Percentiles rank a stretch among this genome's conserved stretches.
Conservation (phyloP, 495 filamentous ascomycete species). For the Penicillium ochrochloron region DNA sequence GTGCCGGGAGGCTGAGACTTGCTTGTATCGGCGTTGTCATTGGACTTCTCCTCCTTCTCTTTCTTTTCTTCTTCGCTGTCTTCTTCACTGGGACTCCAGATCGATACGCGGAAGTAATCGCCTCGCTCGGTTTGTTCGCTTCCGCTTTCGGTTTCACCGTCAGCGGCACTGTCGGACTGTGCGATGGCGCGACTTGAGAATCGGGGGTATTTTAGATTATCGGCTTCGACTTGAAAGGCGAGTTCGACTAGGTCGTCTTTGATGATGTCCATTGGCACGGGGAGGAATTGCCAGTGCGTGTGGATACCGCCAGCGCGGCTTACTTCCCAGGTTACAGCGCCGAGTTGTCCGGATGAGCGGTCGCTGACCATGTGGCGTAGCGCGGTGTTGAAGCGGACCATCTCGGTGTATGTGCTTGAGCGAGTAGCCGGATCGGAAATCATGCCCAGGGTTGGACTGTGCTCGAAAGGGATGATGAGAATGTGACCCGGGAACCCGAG, state of each 20-base stretch:
- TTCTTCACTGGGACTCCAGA: conserved; percentile 56
- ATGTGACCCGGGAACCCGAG: conserved; percentile 84
- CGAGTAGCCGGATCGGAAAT: conserved; percentile 63
- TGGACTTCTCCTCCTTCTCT: background rate
- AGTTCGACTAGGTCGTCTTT: conserved; percentile 73
- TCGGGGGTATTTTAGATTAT: conserved; percentile 71
- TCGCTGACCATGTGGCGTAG: conserved; percentile 71
- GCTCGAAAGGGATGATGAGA: conserved; percentile 86
- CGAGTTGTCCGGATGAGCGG: conserved; percentile 58
- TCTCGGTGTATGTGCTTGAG: conserved; percentile 67
- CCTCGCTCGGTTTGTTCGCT: conserved; percentile 53
- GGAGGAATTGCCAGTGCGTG: conserved; percentile 92
- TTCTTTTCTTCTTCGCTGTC: conserved; percentile 20
- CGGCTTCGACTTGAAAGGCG: conserved; percentile 81
- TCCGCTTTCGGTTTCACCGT: background rate
- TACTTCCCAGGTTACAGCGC: conserved; percentile 90
- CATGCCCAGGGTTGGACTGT: conserved; percentile 66
- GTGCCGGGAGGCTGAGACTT: conserved; percentile 18
- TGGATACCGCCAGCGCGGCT: conserved; percentile 78
- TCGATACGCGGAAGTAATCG: conserved; percentile 87
- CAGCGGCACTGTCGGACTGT: conserved; percentile 10
- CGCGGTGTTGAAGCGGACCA: conserved; percentile 73
- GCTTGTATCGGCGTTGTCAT: background rate
- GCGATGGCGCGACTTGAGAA: conserved; percentile 30
- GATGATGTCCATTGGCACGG: conserved; percentile 68